Evolutionary conservation across 2,329 filamentous ascomycete genomes (phyloP), one percentile per base, ranked within the genome.

Genomic region (Blastomyces gilchristii): DNA sequence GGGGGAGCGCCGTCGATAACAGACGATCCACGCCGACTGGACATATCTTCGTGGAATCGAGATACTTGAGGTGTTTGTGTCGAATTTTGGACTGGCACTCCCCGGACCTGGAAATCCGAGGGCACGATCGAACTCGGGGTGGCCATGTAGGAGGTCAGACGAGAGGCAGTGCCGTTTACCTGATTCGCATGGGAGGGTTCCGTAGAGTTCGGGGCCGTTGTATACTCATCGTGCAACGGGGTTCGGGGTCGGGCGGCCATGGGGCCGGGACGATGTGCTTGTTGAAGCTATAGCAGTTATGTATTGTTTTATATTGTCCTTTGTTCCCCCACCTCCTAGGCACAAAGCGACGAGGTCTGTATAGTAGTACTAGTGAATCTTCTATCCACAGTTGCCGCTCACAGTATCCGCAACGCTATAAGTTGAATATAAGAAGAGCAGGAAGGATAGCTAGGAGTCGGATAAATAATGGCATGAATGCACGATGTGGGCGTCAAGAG

Each of bases 111-210:
- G 65, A 75, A 74, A 59, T 74, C 71, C 25, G 74, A 72, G 47
- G 68, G 65, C 25, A 65, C 69, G 52, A 68, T 67, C 7, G 69
- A 69, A 64, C 67, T 69, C 61, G 67, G 69, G 60, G 22, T 25
- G 11, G 73, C 76, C 58, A 73, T 69, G 63, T 75, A 77, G 58
- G 78, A 79, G 62, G 71, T 74, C 8, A 76, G 77, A 60, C 76
- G 72, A 45, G 70, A 69, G 47, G 72, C 69, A 43, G 65, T 64
- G 50, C 72, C 71, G 64, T 76, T 75, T 22, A 71, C 70, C 64
- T 71, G 72, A 67, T 67, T 73, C 63, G 73, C 47, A 47, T 71
- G 63, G 18, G 70, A 61, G 52, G 72, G 65, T 58, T 75, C 72
- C 41, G 70, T 66, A 49, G 70, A 64, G 37, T 71, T 69, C 63